phyloP scores from a whole-genome alignment of 202 grass and related monocot genomes.

The Bolboschoenoplectus hybrid region DNA sequence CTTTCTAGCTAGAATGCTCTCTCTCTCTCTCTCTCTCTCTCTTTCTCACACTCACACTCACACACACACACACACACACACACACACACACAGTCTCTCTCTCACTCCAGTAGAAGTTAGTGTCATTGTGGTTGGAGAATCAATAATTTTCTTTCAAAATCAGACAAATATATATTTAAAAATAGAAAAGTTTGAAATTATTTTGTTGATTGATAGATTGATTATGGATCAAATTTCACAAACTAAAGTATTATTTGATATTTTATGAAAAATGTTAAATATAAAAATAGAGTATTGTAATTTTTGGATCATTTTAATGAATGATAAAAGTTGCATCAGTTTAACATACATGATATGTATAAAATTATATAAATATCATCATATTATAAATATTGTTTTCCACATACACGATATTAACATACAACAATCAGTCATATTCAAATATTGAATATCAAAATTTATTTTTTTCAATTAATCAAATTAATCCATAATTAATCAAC shows the following conservation, averaged over 20 bases:
- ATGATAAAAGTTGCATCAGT: not conserved
- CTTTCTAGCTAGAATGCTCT: slow-evolving; percentile 11
- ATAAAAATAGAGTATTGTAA: not conserved
- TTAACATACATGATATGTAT: too few species aligned
- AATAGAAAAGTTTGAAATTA: not conserved
- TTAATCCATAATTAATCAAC: not conserved
- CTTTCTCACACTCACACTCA: too few species aligned
- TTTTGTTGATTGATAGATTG: not conserved
- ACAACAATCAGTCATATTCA: too few species aligned
- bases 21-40: not conserved
- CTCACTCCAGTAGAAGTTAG: too few species aligned
- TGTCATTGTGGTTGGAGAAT: too few species aligned
- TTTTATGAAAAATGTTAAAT: not conserved
- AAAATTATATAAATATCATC: too few species aligned
- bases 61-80: too few species aligned
- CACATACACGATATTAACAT: not conserved
- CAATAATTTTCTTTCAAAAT: not conserved
- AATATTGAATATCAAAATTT: not conserved
- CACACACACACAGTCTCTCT: too few species aligned
- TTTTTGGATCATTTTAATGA: not conserved
- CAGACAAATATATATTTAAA: not conserved
- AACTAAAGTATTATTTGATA: not conserved
- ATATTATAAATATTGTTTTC: not conserved
- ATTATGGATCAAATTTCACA: not conserved
- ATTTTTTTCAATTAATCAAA: not conserved